Conservation (phyloP, 495 filamentous ascomycete genomes). For the Cladorrhinum samala region DNA sequence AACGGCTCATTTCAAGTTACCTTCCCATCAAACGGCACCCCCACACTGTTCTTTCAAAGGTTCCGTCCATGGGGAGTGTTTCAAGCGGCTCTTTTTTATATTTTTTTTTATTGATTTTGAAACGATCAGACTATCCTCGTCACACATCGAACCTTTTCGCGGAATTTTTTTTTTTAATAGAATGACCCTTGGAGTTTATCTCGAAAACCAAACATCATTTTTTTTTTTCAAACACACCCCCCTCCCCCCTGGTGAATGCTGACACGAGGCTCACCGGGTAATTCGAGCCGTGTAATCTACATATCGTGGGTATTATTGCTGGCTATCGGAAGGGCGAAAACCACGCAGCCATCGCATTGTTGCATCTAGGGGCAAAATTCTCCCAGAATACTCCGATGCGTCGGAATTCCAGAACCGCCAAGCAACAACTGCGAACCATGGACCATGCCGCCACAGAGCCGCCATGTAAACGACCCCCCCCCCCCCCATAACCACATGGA, state of each 20-base stretch:
- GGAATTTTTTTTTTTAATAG: too few species aligned
- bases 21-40: not conserved
- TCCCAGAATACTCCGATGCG: not conserved
- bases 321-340: conserved; percentile 5
- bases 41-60: not conserved
- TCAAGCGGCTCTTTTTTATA: too few species aligned
- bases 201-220: too few species aligned
- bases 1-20: conserved; percentile 1
- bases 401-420: not conserved
- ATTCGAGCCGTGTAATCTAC: conserved; percentile 18
- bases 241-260: too few species aligned
- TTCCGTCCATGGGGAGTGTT: not conserved
- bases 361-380: not conserved
- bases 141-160: too few species aligned
- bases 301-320: not conserved
- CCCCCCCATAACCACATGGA: not conserved
- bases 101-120: not conserved
- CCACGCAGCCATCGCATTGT: conserved; percentile 7
- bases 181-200: too few species aligned
- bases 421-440: not conserved
- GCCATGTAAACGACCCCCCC: not conserved
- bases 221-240: too few species aligned
- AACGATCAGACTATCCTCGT: not conserved
- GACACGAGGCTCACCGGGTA: conserved; percentile 15
- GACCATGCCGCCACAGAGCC: not conserved